A percentile compares a stretch with the other conserved stretches of the same genome.
These are phyloP conservation scores for Brettanomyces bruxellensis DNA, from an alignment of 805 yeast genomes.

Conservation along the genomic window DNA sequence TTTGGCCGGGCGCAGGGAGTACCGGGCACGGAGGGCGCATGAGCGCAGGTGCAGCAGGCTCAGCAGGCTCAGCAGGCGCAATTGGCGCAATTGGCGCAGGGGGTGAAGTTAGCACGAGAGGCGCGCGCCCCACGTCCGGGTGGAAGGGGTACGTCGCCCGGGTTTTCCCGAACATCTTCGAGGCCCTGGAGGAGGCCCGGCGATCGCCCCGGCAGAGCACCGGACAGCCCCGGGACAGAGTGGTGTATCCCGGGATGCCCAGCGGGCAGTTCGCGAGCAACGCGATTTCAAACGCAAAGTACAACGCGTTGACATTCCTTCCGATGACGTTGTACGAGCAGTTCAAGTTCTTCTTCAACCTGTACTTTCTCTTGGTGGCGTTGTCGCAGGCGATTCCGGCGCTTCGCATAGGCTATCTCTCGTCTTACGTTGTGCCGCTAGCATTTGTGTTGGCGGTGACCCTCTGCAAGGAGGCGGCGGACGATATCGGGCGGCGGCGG, in stretches of 20 bases:
- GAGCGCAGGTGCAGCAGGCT: no score
- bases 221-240: background rate
- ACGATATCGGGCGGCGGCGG: slow-evolving; percentile 83
- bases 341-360: slow-evolving; percentile 91
- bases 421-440: slow-evolving; percentile 88
- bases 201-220: background rate
- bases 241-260: slow-evolving; percentile 30
- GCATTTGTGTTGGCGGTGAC: slow-evolving; percentile 90
- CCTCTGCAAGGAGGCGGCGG: slow-evolving; percentile 92
- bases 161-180: no score
- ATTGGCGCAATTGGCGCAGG: no score
- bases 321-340: slow-evolving; percentile 91
- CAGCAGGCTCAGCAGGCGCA: no score
- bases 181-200: no score
- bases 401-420: slow-evolving; percentile 83
- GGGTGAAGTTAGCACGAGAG: background rate
- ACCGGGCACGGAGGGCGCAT: no score
- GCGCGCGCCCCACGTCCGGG: background rate
- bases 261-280: slow-evolving; percentile 43
- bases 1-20: no score
- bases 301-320: slow-evolving; percentile 76
- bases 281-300: slow-evolving; percentile 89
- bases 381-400: slow-evolving; percentile 87
- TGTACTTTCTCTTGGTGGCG: slow-evolving; percentile 88
- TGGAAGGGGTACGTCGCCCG: background rate